These are phyloP conservation scores for Boletus sp. DNA, from an alignment of 1,284 basidiomycete species.

Conservation along the genomic window DNA sequence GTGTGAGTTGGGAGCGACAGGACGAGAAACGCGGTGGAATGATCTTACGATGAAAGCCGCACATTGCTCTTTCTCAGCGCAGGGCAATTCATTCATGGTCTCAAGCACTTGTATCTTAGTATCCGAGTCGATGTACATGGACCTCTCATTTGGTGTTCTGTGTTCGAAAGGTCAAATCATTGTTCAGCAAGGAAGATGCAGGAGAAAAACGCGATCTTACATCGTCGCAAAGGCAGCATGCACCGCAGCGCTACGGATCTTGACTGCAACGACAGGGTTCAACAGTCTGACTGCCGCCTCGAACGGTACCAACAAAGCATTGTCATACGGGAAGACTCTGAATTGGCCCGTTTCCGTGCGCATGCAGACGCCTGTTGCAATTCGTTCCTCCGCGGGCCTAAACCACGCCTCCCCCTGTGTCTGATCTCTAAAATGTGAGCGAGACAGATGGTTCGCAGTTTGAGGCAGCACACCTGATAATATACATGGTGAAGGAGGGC, in stretches of 20 bases:
- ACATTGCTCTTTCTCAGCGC: constrained; percentile 78
- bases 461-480: constrained; percentile 25
- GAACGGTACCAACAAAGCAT: constrained; percentile 59
- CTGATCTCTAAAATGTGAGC: constrained; percentile 28
- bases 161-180: background rate
- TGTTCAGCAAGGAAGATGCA: background rate
- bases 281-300: constrained; percentile 66
- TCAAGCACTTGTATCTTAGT: constrained; percentile 72
- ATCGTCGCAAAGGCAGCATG: constrained; percentile 63
- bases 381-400: constrained; percentile 44
- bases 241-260: constrained; percentile 74
- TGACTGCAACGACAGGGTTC: constrained; percentile 79
- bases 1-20: constrained; percentile 1
- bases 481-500: constrained; percentile 37
- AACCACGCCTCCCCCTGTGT: constrained; percentile 58
- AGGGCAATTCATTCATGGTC: constrained; percentile 60
- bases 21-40: background rate
- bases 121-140: constrained; percentile 62
- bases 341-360: constrained; percentile 62
- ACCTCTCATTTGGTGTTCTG: constrained; percentile 17
- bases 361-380: constrained; percentile 59
- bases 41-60: constrained; percentile 75
- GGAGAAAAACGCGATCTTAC: constrained; percentile 9
- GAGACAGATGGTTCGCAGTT: background rate
- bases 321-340: constrained; percentile 71